Percentiles rank a stretch among this genome's conserved stretches.
Evolutionary conservation across 2,329 filamentous ascomycete species (phyloP).

Genomic region (Exophiala dermatitidis): DNA sequence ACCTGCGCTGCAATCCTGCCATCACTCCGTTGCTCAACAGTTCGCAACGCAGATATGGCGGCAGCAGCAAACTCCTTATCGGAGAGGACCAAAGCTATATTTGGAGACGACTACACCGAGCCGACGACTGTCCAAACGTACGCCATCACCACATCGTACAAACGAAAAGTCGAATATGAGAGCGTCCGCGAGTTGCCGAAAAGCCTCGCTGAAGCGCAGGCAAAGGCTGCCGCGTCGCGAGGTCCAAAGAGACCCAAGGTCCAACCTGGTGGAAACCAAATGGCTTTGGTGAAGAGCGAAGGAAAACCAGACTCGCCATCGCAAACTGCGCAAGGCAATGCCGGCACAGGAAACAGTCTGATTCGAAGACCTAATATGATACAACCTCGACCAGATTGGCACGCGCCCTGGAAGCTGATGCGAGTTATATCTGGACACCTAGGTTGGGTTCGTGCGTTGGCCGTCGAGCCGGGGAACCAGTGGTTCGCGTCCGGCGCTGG

Average conservation of each 20-base stretch:
- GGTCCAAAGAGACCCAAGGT: constrained; percentile 57
- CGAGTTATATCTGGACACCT: constrained; percentile 93
- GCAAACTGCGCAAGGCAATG: constrained; percentile 29
- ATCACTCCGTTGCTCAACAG: not conserved
- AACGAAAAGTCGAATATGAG: constrained; percentile 60
- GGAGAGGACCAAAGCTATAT: constrained; percentile 43
- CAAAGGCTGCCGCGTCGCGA: constrained; percentile 53
- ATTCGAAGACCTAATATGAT: constrained; percentile 58
- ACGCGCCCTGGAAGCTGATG: constrained; percentile 97
- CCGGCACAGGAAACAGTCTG: constrained; percentile 37
- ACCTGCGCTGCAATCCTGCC: not conserved
- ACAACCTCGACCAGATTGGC: constrained; percentile 82
- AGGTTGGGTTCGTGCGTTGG: constrained; percentile 84
- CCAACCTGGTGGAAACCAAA: constrained; percentile 52
- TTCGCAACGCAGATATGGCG: constrained; percentile 16
- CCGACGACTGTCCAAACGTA: constrained; percentile 37
- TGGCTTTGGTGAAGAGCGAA: constrained; percentile 55
- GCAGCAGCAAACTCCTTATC: constrained; percentile 32
- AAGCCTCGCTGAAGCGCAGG: constrained; percentile 71
- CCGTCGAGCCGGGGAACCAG: constrained; percentile 91
- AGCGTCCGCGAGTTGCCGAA: constrained; percentile 69
- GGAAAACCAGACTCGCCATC: constrained; percentile 35
- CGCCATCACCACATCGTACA: constrained; percentile 38
- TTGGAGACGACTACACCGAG: constrained; percentile 42
- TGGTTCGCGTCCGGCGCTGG: constrained; percentile 97